Evolutionary conservation across 805 yeast genomes (phyloP).

Genomic region (Grigorovia humatica): DNA sequence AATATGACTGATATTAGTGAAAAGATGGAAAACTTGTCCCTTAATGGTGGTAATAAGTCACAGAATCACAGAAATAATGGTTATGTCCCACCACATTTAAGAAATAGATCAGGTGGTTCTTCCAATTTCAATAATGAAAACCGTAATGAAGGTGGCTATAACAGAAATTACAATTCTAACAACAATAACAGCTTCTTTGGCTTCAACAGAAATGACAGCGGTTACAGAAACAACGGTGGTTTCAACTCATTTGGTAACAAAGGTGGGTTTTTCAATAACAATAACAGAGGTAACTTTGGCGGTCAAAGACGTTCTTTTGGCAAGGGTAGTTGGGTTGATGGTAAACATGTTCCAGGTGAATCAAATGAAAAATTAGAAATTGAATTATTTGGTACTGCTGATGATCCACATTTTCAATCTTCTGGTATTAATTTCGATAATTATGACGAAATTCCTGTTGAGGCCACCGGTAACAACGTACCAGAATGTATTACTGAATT

Average conservation of each 20-base stretch:
- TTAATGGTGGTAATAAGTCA: slow-evolving; percentile 15
- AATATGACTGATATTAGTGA: slow-evolving; percentile 51
- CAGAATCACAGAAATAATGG: slow-evolving; percentile 22
- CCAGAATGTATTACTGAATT: slow-evolving; percentile 89
- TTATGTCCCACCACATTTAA: slow-evolving; percentile 43
- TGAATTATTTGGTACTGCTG: slow-evolving; percentile 75
- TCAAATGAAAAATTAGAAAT: slow-evolving; percentile 59
- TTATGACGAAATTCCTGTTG: slow-evolving; percentile 98
- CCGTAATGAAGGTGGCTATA: slow-evolving; percentile 5
- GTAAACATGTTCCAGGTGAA: slow-evolving; percentile 77
- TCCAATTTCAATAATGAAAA: slow-evolving; percentile 12
- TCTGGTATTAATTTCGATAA: slow-evolving; percentile 98
- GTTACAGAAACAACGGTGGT: slow-evolving; percentile 25
- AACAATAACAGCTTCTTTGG: slow-evolving; percentile 6
- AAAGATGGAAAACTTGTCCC: slow-evolving; percentile 47
- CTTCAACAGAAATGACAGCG: slow-evolving; percentile 3
- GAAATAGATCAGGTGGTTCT: slow-evolving; percentile 18
- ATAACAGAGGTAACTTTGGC: slow-evolving; percentile 19
- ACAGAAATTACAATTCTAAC: slow-evolving; percentile 6
- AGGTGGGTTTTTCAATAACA: slow-evolving; percentile 31
- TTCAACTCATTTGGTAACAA: slow-evolving; percentile 30
- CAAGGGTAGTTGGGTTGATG: slow-evolving; percentile 78
- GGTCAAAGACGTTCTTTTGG: slow-evolving; percentile 27
- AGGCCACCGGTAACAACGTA: slow-evolving; percentile 88
- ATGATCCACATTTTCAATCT: slow-evolving; percentile 60